phyloP scores from a whole-genome alignment of 306 rosid species.

The apple (Malus domestica) region DNA sequence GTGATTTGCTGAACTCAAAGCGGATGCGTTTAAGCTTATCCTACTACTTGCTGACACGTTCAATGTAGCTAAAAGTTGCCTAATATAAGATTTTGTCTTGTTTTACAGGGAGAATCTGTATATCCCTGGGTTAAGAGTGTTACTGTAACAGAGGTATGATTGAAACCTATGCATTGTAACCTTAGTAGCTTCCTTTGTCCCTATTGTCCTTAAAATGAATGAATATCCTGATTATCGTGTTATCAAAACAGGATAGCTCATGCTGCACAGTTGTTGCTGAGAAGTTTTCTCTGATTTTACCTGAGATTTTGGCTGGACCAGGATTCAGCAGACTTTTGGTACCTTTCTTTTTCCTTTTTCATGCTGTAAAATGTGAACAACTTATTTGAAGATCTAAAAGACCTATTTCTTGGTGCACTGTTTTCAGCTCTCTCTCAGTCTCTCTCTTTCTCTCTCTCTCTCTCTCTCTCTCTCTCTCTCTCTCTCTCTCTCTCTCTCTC shows the following conservation, averaged over 20 bases:
- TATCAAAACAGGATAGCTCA: slow-evolving; percentile 53
- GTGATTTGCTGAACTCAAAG: slow-evolving; percentile 25
- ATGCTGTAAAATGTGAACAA: not conserved
- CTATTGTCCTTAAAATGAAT: slow-evolving; percentile 1
- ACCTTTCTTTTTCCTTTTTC: slow-evolving; percentile 9
- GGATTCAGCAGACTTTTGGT: slow-evolving; percentile 79
- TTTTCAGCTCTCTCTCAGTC: not conserved
- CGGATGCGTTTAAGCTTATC: not conserved
- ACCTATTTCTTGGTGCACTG: not conserved
- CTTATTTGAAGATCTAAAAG: not conserved
- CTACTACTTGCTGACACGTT: slow-evolving; percentile 10
- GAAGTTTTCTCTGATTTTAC: slow-evolving; percentile 51
- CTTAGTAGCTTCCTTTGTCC: not conserved
- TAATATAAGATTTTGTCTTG: slow-evolving; percentile 1
- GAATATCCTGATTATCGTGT: not conserved
- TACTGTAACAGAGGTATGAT: slow-evolving; percentile 50
- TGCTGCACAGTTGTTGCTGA: slow-evolving; percentile 65
- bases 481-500: not conserved
- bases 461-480: not conserved
- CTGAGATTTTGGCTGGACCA: slow-evolving; percentile 55
- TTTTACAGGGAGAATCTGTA: slow-evolving; percentile 45
- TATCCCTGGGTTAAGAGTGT: slow-evolving; percentile 63
- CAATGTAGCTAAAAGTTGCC: not conserved
- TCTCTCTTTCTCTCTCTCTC: not conserved
- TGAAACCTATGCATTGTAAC: not conserved